phyloP scores from a whole-genome alignment of 495 filamentous ascomycete genomes.

The Wilcoxina mikolae region DNA sequence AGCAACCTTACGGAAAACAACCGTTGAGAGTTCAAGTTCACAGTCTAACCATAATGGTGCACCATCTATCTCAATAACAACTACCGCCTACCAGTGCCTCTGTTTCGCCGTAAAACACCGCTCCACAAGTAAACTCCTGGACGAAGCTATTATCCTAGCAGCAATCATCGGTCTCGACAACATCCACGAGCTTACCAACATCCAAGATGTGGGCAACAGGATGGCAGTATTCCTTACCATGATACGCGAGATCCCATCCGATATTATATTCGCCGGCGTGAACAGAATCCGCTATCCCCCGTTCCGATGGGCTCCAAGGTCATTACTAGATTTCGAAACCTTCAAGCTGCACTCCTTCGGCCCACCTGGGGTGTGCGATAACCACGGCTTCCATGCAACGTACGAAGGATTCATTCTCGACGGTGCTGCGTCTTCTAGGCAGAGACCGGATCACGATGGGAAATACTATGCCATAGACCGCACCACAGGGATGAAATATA shows the following conservation, averaged over 20 bases:
- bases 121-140: neutral
- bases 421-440: neutral
- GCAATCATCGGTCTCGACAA: neutral
- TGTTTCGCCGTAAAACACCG: neutral
- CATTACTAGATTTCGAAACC: neutral
- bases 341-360: neutral
- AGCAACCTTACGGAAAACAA: neutral
- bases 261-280: neutral
- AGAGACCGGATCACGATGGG: neutral
- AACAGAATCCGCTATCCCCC: neutral
- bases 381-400: neutral
- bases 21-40: neutral
- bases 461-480: neutral
- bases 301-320: neutral
- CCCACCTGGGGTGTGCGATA: neutral
- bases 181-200: neutral
- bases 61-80: neutral
- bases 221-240: neutral
- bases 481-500: neutral
- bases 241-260: neutral
- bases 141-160: neutral
- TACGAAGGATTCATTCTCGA: neutral
- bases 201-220: neutral
- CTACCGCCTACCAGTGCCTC: neutral
- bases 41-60: neutral